Conservation (phyloP, 495 filamentous ascomycete genomes). For the Saxophila tyrrhenica region DNA sequence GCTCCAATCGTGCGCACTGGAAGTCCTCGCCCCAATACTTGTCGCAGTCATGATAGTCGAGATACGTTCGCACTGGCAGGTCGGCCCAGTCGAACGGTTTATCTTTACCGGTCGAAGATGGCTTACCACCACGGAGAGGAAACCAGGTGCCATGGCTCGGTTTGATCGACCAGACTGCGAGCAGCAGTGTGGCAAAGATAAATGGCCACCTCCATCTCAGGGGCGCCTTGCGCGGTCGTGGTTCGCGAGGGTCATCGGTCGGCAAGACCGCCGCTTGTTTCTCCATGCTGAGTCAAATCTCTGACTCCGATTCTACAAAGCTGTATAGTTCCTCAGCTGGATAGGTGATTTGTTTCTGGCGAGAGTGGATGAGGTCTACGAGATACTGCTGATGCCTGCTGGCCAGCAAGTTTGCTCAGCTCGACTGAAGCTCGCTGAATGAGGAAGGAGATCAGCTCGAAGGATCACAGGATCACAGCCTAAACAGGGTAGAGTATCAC, state of each 20-base stretch:
- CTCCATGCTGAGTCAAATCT: background rate
- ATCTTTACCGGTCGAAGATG: background rate
- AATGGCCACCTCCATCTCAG: background rate
- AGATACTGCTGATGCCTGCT: no score
- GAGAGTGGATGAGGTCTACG: no score
- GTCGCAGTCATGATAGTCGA: constrained; percentile 8
- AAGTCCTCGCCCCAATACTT: constrained; percentile 22
- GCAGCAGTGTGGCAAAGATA: background rate
- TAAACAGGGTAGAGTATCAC: no score
- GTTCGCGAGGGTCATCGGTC: background rate
- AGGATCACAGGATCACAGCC: no score
- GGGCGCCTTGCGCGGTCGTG: background rate
- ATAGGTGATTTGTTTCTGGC: no score
- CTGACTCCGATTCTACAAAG: background rate
- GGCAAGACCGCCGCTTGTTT: background rate
- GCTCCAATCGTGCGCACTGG: constrained; percentile 31
- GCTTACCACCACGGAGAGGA: background rate
- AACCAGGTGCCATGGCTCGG: background rate
- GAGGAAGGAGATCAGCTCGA: background rate
- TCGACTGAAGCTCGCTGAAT: no score
- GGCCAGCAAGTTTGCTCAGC: no score
- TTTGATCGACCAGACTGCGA: background rate
- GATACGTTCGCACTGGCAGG: background rate
- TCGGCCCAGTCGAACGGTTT: constrained; percentile 1
- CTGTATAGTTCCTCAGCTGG: no score